Percentiles rank a stretch among this genome's conserved stretches.
These are phyloP conservation scores for Starmera dryadoides DNA, from an alignment of 805 yeast genomes.

Conservation along the genomic window DNA sequence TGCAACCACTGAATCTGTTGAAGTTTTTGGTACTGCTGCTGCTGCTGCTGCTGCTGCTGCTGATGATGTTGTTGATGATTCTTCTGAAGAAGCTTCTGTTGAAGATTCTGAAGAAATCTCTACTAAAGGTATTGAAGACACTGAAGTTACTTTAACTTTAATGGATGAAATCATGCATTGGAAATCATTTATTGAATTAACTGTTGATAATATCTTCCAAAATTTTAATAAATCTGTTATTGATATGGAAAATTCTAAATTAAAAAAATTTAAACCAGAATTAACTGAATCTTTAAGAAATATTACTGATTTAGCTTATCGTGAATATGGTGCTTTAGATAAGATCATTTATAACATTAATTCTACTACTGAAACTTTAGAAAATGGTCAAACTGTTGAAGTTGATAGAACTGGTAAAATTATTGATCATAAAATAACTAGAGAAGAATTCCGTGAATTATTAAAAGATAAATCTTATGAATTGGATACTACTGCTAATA, in stretches of 20 bases:
- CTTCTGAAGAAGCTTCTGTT: conserved; percentile 3
- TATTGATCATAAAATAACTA: conserved; percentile 30
- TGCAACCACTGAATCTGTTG: no score
- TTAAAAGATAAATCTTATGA: conserved; percentile 25
- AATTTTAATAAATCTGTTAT: conserved; percentile 31
- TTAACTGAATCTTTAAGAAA: conserved; percentile 28
- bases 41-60: conserved; percentile 2
- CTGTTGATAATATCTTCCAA: conserved; percentile 29
- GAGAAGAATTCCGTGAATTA: conserved; percentile 40
- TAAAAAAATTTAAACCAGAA: conserved; percentile 20
- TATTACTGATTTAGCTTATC: conserved; percentile 20
- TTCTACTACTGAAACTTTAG: conserved; percentile 25
- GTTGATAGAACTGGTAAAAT: conserved; percentile 27
- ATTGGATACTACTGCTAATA: conserved; percentile 24
- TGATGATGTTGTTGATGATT: neutral
- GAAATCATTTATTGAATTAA: conserved; percentile 28
- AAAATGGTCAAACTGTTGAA: conserved; percentile 25
- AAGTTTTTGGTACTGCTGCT: no score
- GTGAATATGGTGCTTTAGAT: conserved; percentile 21
- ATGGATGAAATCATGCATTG: conserved; percentile 30
- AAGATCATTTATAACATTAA: conserved; percentile 30
- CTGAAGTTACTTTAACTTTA: conserved; percentile 17
- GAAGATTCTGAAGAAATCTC: conserved; percentile 6
- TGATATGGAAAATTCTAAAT: conserved; percentile 19
- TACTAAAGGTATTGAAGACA: conserved; percentile 1